Evolutionary conservation across 2,329 filamentous ascomycete species (phyloP).

Genomic region (Venturia oleaginea): DNA sequence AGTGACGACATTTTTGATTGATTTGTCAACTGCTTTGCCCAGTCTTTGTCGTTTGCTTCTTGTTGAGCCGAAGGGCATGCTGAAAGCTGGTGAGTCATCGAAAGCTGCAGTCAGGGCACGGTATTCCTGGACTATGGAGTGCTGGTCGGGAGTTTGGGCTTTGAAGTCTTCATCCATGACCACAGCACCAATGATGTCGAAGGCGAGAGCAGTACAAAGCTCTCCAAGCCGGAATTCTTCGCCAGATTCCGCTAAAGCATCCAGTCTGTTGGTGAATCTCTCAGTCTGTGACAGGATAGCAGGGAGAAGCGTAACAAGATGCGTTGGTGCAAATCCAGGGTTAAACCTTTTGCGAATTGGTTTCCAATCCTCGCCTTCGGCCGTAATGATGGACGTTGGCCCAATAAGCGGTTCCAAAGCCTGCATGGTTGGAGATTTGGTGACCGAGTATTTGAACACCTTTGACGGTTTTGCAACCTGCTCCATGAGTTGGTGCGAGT

Average conservation of each 20-base stretch:
- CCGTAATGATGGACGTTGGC: conserved; percentile 21
- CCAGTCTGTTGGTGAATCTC: conserved; percentile 10
- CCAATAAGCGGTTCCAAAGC: conserved; percentile 21
- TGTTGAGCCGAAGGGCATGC: neutral
- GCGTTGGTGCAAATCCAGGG: conserved; percentile 15
- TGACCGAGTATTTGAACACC: conserved; percentile 23
- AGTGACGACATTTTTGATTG: conserved; percentile 18
- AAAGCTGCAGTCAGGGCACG: neutral
- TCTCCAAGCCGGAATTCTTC: conserved; percentile 13
- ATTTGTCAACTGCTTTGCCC: conserved; percentile 15
- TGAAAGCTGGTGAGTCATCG: neutral
- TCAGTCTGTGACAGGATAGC: conserved; percentile 11
- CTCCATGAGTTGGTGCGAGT: conserved; percentile 27
- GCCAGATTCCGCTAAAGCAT: conserved; percentile 1
- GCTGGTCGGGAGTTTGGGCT: conserved; percentile 11
- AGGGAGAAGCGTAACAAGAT: conserved; percentile 13
- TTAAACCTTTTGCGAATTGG: conserved; percentile 17
- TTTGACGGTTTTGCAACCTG: conserved; percentile 25
- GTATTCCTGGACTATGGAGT: conserved; percentile 9
- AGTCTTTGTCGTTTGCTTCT: conserved; percentile 7
- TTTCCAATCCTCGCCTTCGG: conserved; percentile 17
- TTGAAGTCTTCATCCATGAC: conserved; percentile 13
- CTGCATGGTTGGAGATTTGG: conserved; percentile 27
- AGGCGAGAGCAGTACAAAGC: conserved; percentile 11
- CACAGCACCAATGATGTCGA: conserved; percentile 16